Evolutionary conservation across 257 asterid genomes (phyloP), one percentile per base, ranked within the genome.

Genomic region (Solanum microdontum): DNA sequence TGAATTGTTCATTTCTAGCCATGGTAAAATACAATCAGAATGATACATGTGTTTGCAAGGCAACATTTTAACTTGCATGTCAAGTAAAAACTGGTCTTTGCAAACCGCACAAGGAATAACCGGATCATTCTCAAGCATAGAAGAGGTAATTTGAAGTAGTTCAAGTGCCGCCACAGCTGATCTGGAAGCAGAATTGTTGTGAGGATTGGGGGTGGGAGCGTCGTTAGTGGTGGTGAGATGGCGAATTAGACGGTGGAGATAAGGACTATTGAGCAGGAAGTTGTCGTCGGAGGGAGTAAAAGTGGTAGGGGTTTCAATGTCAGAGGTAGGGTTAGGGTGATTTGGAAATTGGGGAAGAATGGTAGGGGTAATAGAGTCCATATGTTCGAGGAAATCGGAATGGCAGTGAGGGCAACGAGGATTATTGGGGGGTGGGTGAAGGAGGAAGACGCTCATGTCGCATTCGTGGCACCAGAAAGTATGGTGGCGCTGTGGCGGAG

Each of bases 401-500:
- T 91, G 96, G 93, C 98, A 95, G 94, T 94, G 95, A 79, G 98
- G 99, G 93, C 98, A 95, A 77, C 91, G 93, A 86, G 93, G 97
- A 86, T 98, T 94, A 86, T 88, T 84, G 23, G 95, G 91, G 82
- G 92, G 89, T 13, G 88, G 88, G 24, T 66, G 87, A 86, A 70
- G 94, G 34, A 93, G 92, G 90, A 94, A 94, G 94, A 96, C 92
- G 90, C 95, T 92, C 98, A 93, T 96, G 94, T 94, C 98, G 89
- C 99, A 96, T 39, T 94, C 93, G 93, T 96, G 96, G 90, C 99
- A 95, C 98, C 98, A 96, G 90, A 91, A 94, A 76, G 95, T 94
- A 12, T 95, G 96, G 91, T 91, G 95, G 90, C 87, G 93, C 89
- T 90, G 90, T 93, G 90, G 72, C 92, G 89, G 88, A 84, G 91